Evolutionary conservation across 805 yeast genomes (phyloP), one percentile per base, ranked within the genome.

Genomic region (Kazachstania viticola): DNA sequence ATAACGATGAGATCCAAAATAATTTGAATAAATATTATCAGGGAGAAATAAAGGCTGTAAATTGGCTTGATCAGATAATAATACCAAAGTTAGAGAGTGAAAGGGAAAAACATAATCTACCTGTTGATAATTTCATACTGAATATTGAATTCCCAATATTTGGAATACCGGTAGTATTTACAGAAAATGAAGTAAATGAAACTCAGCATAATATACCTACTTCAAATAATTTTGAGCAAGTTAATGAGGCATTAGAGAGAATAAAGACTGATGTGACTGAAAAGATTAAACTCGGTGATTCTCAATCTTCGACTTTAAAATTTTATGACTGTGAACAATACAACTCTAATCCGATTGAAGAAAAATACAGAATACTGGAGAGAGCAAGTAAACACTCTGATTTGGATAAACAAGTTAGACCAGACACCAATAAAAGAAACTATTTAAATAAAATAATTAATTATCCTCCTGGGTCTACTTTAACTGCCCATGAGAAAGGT

Each of bases 321-420:
- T 66, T 78, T 13, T 73, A 71, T 48, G 91, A 80, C 44, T 85
- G 85, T 1, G 88, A 80, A 40, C 75, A 71, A 44, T 63, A 58
- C 38, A 59, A 64, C 14, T 73, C 69, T 37, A 94, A 88, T 46
- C 95, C 95, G 1, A 77, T 91, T 15, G 97, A 91, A 49, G 69
- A 75, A 40, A 91, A 88, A 51, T 84, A 79, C 49, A 73, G 94
- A 42, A 74, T 79, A 36, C 58, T 88, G 32, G 91, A 87, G 40
- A 78, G 96, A 54, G 73, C 80, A 30, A 83, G 87, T 43, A 79
- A 80, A 46, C 72, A 78, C 30, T 69, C 82, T 1, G 69, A 81
- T 17, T 57, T 83, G 23, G 97, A 87, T 49, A 75, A 73, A 42
- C 95, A 85, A 36, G 64, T 83, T 29, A 83, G 87, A 44, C 98